phyloP scores from a whole-genome alignment of 1,284 basidiomycete species.

The Heimioporus retisporus region DNA sequence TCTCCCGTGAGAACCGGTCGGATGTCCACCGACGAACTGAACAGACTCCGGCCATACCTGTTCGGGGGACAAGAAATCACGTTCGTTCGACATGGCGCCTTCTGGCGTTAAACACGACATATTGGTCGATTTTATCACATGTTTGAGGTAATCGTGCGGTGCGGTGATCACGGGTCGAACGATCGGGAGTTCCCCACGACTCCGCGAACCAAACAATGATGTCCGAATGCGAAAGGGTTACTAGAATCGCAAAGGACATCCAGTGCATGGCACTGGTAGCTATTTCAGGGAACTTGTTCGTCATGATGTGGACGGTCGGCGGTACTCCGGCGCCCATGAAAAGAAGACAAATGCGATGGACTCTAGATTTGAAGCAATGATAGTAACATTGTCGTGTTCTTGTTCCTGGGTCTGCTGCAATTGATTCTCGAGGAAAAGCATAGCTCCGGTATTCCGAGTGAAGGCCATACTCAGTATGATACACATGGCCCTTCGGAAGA shows the following conservation, averaged over 20 bases:
- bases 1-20: too few relatives aligned
- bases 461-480: slow-evolving; percentile 97
- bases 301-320: slow-evolving; percentile 96
- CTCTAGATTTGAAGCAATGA: not conserved
- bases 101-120: too few relatives aligned
- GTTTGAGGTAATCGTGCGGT: too few relatives aligned
- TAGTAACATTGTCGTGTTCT: slow-evolving; percentile 82
- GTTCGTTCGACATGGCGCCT: too few relatives aligned
- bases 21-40: too few relatives aligned
- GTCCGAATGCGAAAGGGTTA: slow-evolving; percentile 94
- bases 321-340: slow-evolving; percentile 65
- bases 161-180: slow-evolving; percentile 88
- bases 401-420: slow-evolving; percentile 92
- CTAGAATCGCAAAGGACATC: slow-evolving; percentile 98
- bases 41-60: too few relatives aligned
- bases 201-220: slow-evolving; percentile 96
- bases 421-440: slow-evolving; percentile 98
- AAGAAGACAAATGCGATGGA: not conserved
- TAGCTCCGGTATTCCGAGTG: slow-evolving; percentile 96
- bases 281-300: slow-evolving; percentile 98
- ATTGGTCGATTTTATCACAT: too few relatives aligned
- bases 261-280: slow-evolving; percentile 99
- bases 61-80: too few relatives aligned
- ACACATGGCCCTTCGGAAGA: slow-evolving; percentile 91
- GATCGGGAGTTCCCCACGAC: slow-evolving; percentile 97